phyloP scores from a whole-genome alignment of 352 stramenopile genomes.

The Globisporangium cederbergense region DNA sequence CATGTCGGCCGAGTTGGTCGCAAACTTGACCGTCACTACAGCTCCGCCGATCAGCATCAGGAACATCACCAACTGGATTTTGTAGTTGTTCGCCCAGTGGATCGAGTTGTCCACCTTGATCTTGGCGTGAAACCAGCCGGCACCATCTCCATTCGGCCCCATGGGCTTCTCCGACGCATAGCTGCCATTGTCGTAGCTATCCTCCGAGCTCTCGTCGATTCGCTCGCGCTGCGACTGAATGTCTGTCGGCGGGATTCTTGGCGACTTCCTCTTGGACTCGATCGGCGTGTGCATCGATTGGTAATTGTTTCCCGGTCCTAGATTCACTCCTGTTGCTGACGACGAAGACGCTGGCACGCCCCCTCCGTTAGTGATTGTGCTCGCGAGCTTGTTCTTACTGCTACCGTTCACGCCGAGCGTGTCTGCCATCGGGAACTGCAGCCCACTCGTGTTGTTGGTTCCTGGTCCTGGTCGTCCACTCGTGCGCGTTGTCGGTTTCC shows the following conservation, averaged over 20 bases:
- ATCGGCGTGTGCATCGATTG: constrained; percentile 52
- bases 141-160: constrained; percentile 43
- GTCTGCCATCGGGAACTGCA: constrained; percentile 17
- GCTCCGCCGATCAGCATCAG: constrained; percentile 59
- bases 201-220: constrained; percentile 71
- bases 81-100: constrained; percentile 88
- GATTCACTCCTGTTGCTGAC: not conserved
- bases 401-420: constrained; percentile 9
- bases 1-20: constrained; percentile 45
- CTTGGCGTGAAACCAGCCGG: constrained; percentile 85
- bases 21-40: constrained; percentile 52
- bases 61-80: constrained; percentile 81
- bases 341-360: not conserved
- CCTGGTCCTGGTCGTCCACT: not conserved
- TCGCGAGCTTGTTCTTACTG: constrained; percentile 5
- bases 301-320: constrained; percentile 26
- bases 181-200: constrained; percentile 69
- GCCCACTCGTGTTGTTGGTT: constrained; percentile 1
- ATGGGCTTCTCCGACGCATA: constrained; percentile 64
- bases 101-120: constrained; percentile 84
- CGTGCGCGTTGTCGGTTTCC: not conserved
- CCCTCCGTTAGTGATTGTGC: not conserved
- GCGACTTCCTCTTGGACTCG: constrained; percentile 36
- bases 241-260: constrained; percentile 8
- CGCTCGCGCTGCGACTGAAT: constrained; percentile 30